Evolutionary conservation across 768 basidiomycete species (phyloP).

Genomic region (Sporobolomyces roseus): DNA sequence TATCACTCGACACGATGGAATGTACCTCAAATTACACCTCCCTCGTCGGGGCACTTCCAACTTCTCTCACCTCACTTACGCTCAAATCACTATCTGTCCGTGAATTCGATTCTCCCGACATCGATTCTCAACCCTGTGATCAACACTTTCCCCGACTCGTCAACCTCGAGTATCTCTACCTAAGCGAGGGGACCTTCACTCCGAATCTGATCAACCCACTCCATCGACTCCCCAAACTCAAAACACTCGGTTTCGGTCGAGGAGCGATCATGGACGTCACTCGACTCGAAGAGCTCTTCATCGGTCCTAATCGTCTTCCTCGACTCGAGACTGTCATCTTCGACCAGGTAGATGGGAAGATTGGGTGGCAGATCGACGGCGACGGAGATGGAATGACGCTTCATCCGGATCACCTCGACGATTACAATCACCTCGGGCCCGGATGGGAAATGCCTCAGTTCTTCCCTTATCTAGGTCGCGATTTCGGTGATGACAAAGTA

Average conservation of each 20-base stretch:
- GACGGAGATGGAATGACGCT: background rate
- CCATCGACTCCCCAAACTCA: background rate
- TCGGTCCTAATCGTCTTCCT: background rate
- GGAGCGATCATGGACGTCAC: background rate
- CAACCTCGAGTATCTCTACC: slow-evolving; percentile 16
- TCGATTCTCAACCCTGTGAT: slow-evolving; percentile 1
- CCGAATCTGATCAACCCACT: background rate
- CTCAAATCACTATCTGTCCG: too few species aligned
- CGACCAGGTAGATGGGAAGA: slow-evolving; percentile 12
- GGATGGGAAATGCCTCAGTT: background rate
- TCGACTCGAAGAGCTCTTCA: background rate
- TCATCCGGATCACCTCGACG: background rate
- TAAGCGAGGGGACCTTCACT: slow-evolving; percentile 13
- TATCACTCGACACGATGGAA: background rate
- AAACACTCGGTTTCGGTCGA: slow-evolving; percentile 9
- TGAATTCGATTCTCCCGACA: background rate
- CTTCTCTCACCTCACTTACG: background rate
- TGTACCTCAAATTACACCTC: background rate
- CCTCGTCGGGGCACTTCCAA: background rate
- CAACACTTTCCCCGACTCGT: background rate
- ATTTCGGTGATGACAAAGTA: background rate
- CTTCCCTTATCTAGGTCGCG: background rate
- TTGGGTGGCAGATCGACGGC: background rate
- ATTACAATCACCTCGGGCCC: background rate
- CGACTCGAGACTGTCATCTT: background rate